Percentiles rank a stretch among this genome's conserved stretches.
Conservation (phyloP, 1,284 basidiomycete genomes). For the Tylopilus sp. region DNA sequence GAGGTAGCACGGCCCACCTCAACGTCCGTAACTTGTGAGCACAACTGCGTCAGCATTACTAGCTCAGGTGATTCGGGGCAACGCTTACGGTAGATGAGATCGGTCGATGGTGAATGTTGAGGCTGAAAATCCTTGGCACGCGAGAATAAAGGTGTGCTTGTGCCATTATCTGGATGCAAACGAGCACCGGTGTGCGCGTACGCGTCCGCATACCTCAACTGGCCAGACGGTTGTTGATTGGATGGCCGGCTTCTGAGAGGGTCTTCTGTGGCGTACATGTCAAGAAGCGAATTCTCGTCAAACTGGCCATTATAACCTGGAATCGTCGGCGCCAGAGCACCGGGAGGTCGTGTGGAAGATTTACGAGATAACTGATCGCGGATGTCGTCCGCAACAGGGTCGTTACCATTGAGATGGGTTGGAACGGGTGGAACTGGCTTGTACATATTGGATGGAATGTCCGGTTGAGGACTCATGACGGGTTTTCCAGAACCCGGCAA, state of each 20-base stretch:
- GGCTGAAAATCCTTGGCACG: conserved; percentile 24
- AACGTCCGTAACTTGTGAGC: conserved; percentile 16
- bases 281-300: conserved; percentile 26
- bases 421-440: conserved; percentile 33
- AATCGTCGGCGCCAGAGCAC: conserved; percentile 33
- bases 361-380: conserved; percentile 20
- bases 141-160: conserved; percentile 10
- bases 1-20: conserved; percentile 30
- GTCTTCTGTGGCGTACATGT: conserved; percentile 28
- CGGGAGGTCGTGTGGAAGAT: conserved; percentile 32
- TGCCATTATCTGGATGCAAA: conserved; percentile 14
- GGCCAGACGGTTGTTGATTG: conserved; percentile 21
- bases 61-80: background rate
- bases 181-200: conserved; percentile 16
- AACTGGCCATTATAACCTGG: conserved; percentile 28
- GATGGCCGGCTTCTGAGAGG: conserved; percentile 16
- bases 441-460: conserved; percentile 26
- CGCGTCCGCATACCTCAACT: conserved; percentile 22
- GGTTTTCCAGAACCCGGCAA: conserved; percentile 20
- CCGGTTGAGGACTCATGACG: conserved; percentile 15
- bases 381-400: conserved; percentile 14
- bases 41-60: conserved; percentile 9
- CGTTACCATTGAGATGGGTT: conserved; percentile 10
- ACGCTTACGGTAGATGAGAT: conserved; percentile 23
- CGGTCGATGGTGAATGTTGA: conserved; percentile 21